Evolutionary conservation across 1,284 basidiomycete species (phyloP).

Genomic region (Flammula alnicola): DNA sequence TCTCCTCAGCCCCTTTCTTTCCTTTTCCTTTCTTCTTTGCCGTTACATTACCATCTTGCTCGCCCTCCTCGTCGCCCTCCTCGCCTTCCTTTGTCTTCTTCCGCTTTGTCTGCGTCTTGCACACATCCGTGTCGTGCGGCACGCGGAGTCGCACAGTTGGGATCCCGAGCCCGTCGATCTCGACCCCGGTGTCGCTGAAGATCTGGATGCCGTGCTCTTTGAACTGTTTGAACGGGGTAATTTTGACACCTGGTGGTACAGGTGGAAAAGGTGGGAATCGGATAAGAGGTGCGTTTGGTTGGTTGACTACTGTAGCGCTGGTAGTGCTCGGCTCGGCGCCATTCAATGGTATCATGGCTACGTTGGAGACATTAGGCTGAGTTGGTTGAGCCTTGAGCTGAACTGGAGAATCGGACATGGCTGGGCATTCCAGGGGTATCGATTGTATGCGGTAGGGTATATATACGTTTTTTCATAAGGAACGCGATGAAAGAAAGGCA

Average conservation of each 20-base stretch:
- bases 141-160: constrained; percentile 61
- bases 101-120: constrained; percentile 46
- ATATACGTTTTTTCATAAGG: not conserved
- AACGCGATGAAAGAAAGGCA: not conserved
- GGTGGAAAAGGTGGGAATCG: constrained; percentile 68
- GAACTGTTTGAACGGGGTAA: constrained; percentile 64
- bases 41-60: constrained; percentile 1
- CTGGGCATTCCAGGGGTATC: too few relatives aligned
- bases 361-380: too few relatives aligned
- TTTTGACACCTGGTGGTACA: constrained; percentile 52
- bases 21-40: constrained; percentile 2
- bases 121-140: constrained; percentile 55
- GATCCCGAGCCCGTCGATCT: constrained; percentile 63
- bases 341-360: not conserved
- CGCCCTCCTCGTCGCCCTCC: not conserved
- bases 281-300: not conserved
- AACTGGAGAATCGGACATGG: too few relatives aligned
- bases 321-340: not conserved
- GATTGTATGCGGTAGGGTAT: too few relatives aligned
- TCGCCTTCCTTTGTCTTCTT: constrained; percentile 21
- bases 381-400: too few relatives aligned
- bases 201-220: constrained; percentile 64
- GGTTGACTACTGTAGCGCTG: not conserved
- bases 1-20: constrained; percentile 10
- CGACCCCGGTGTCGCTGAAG: constrained; percentile 39